Conservation (phyloP, 2,329 filamentous ascomycete species). For the Kalaharituber pfeilii region DNA sequence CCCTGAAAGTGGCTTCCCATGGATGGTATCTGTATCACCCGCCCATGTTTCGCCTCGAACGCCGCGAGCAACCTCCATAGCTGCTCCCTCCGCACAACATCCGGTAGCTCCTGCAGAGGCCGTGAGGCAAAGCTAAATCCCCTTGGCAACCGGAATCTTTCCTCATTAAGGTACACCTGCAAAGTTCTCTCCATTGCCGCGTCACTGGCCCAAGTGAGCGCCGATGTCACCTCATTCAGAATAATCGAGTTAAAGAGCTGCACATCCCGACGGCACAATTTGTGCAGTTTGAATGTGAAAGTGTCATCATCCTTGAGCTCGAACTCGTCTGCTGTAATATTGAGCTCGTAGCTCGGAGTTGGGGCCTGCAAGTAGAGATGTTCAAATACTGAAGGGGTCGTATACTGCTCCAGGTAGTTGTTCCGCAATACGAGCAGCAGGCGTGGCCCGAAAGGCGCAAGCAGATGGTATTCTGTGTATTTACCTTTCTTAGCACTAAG, state of each 20-base stretch:
- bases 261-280: neutral
- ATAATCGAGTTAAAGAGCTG: conserved; percentile 3
- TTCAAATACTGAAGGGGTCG: conserved; percentile 2
- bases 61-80: neutral
- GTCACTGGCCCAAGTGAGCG: conserved; percentile 1
- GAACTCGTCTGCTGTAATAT: neutral
- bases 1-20: neutral
- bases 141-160: neutral
- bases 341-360: neutral
- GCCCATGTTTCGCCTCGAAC: neutral
- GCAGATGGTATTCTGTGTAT: conserved; percentile 4
- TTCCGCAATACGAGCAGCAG: conserved; percentile 5
- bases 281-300: conserved; percentile 6
- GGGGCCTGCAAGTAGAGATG: conserved; percentile 1
- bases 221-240: conserved; percentile 1
- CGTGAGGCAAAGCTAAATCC: neutral
- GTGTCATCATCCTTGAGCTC: conserved; percentile 3
- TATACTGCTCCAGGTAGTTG: neutral
- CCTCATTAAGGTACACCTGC: neutral
- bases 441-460: conserved; percentile 3
- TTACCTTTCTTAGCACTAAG: too few relatives aligned
- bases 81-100: neutral
- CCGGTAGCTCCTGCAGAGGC: neutral
- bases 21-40: neutral
- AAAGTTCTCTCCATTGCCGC: conserved; percentile 3